Percentiles rank a stretch among this genome's conserved stretches.
phyloP scores from a whole-genome alignment of 2,329 filamentous ascomycete species.

The Endocalyx cinctus region DNA sequence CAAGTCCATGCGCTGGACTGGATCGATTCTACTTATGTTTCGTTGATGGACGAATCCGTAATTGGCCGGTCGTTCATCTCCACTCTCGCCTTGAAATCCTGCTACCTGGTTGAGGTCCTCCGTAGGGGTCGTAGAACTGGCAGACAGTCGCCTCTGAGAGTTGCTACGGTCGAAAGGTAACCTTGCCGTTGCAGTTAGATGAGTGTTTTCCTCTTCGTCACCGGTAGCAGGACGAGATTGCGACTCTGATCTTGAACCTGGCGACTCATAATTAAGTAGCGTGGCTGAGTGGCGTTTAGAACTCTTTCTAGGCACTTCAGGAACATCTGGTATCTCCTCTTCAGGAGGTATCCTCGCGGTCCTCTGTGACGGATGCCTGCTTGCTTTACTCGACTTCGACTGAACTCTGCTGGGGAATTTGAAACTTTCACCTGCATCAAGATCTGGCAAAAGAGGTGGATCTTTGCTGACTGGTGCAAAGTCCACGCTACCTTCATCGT shows the following conservation, averaged over 20 bases:
- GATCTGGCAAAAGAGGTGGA: conserved; percentile 54
- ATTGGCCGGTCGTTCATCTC: conserved; percentile 47
- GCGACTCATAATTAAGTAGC: too few species aligned
- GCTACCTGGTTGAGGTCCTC: conserved; percentile 40
- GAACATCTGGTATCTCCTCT: conserved; percentile 32
- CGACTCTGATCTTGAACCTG: conserved; percentile 8
- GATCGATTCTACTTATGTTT: conserved; percentile 51
- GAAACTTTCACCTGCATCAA: conserved; percentile 56
- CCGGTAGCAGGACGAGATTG: conserved; percentile 6
- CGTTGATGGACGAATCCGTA: conserved; percentile 56
- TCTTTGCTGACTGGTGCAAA: conserved; percentile 39
- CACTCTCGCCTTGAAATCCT: conserved; percentile 24
- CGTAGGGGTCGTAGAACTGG: conserved; percentile 44
- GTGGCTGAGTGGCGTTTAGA: conserved; percentile 56
- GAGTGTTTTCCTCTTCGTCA: conserved; percentile 5
- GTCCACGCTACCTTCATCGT: conserved; percentile 31
- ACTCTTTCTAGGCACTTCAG: conserved; percentile 66
- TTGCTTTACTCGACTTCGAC: conserved; percentile 52
- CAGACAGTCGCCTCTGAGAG: conserved; percentile 48
- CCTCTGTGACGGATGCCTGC: conserved; percentile 34
- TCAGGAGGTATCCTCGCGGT: conserved; percentile 25
- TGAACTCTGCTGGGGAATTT: conserved; percentile 59
- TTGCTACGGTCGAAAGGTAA: conserved; percentile 55
- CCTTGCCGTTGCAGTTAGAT: conserved; percentile 27
- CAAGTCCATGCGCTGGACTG: conserved; percentile 40